phyloP scores from a whole-genome alignment of 2,329 filamentous ascomycete species.

The Phialocephala subalpina region DNA sequence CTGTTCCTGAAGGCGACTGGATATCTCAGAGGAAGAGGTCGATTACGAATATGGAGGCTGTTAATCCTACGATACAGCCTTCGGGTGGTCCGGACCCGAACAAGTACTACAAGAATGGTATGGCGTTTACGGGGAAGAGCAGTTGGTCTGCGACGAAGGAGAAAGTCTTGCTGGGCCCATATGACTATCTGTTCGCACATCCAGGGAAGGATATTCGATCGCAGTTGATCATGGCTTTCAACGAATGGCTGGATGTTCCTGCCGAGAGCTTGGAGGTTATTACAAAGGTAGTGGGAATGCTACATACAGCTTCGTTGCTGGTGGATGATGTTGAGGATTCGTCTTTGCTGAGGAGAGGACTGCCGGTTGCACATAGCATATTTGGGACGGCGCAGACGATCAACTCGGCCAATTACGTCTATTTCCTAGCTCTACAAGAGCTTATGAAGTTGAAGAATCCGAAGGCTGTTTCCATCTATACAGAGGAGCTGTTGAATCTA shows the following conservation, averaged over 20 bases:
- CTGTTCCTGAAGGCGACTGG: slow-evolving; percentile 70
- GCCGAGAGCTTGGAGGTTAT: slow-evolving; percentile 74
- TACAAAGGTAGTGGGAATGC: slow-evolving; percentile 82
- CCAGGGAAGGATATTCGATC: slow-evolving; percentile 87
- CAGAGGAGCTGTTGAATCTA: slow-evolving; percentile 84
- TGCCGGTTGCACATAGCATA: slow-evolving; percentile 84
- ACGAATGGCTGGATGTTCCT: slow-evolving; percentile 81
- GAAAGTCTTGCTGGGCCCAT: slow-evolving; percentile 78
- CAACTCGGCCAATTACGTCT: slow-evolving; percentile 90
- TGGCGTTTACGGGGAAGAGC: slow-evolving; percentile 42
- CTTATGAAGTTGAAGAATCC: slow-evolving; percentile 75
- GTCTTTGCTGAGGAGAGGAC: slow-evolving; percentile 77
- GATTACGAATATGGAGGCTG: slow-evolving; percentile 28
- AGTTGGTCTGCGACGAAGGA: slow-evolving; percentile 79
- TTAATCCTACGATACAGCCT: slow-evolving; percentile 39
- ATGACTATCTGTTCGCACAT: slow-evolving; percentile 79
- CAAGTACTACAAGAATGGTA: slow-evolving; percentile 40
- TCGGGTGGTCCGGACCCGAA: slow-evolving; percentile 33
- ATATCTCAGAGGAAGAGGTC: slow-evolving; percentile 52
- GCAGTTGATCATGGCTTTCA: slow-evolving; percentile 82
- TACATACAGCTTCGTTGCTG: slow-evolving; percentile 84
- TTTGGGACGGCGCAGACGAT: slow-evolving; percentile 90
- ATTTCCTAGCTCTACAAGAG: slow-evolving; percentile 82
- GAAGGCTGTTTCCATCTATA: slow-evolving; percentile 73
- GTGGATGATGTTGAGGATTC: slow-evolving; percentile 91